These are phyloP conservation scores for Gonium pectorale DNA, from an alignment of 139 green algal genomes.

Conservation along the genomic window DNA sequence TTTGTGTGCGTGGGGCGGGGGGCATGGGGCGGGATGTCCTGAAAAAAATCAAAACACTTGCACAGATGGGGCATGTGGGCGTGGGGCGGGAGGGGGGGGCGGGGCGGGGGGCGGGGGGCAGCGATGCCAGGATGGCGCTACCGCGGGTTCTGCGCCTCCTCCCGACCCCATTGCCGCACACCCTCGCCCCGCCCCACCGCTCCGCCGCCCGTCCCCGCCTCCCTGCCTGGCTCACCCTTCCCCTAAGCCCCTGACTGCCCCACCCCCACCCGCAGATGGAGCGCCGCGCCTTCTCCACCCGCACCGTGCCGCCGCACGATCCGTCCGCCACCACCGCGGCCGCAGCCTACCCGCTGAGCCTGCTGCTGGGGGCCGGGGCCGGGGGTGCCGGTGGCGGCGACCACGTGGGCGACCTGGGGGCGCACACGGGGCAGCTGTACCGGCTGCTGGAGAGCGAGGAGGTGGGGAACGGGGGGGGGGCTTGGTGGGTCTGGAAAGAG, in stretches of 20 bases:
- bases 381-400: neutral
- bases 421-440: neutral
- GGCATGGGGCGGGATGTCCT: no score
- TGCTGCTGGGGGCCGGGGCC: neutral
- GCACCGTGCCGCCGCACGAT: slow-evolving; percentile 51
- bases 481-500: no score
- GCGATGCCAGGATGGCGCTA: no score
- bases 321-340: slow-evolving; percentile 33
- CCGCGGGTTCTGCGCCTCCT: no score
- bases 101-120: no score
- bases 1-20: no score
- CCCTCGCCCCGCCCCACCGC: no score
- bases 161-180: no score
- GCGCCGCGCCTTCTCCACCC: slow-evolving; percentile 6
- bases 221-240: no score
- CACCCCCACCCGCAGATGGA: slow-evolving; percentile 27
- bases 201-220: no score
- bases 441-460: neutral
- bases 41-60: no score
- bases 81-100: neutral
- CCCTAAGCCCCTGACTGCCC: neutral
- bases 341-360: slow-evolving; percentile 20
- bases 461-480: neutral
- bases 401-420: neutral
- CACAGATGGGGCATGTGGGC: no score